Evolutionary conservation across 441 rosid genomes (phyloP).

Genomic region (Brassica hybrid): DNA sequence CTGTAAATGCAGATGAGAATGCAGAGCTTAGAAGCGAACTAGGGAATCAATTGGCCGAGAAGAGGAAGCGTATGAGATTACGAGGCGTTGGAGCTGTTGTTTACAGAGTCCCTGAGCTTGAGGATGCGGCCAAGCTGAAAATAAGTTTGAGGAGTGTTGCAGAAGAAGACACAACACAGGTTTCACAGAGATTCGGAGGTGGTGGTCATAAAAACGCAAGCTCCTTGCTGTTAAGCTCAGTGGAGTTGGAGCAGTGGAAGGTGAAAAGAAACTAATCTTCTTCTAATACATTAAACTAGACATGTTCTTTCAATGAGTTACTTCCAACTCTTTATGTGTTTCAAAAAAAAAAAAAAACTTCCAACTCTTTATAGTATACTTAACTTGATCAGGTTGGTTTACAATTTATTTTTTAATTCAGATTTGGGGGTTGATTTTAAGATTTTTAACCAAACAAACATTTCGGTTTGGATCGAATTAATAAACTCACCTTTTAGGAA

Average conservation of each 20-base stretch:
- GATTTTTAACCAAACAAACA: no score
- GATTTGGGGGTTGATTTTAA: no score
- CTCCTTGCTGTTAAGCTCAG: slow-evolving; percentile 59
- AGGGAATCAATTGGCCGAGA: slow-evolving; percentile 65
- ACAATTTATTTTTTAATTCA: no score
- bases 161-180: slow-evolving; percentile 62
- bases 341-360: no score
- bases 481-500: no score
- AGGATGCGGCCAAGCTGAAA: slow-evolving; percentile 57
- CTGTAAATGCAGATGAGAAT: slow-evolving; percentile 60
- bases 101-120: slow-evolving; percentile 61
- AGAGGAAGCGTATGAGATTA: slow-evolving; percentile 52
- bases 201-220: slow-evolving; percentile 79
- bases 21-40: slow-evolving; percentile 72
- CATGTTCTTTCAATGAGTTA: neutral
- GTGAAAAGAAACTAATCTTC: slow-evolving; percentile 29
- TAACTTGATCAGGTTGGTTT: no score
- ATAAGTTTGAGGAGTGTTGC: slow-evolving; percentile 68
- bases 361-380: no score
- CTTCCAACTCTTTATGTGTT: neutral
- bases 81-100: slow-evolving; percentile 75
- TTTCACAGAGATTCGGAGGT: slow-evolving; percentile 65
- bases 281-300: neutral
- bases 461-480: no score
- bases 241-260: slow-evolving; percentile 64